Conservation (phyloP, 2,329 filamentous ascomycete genomes). For the Neonectria hederae region DNA sequence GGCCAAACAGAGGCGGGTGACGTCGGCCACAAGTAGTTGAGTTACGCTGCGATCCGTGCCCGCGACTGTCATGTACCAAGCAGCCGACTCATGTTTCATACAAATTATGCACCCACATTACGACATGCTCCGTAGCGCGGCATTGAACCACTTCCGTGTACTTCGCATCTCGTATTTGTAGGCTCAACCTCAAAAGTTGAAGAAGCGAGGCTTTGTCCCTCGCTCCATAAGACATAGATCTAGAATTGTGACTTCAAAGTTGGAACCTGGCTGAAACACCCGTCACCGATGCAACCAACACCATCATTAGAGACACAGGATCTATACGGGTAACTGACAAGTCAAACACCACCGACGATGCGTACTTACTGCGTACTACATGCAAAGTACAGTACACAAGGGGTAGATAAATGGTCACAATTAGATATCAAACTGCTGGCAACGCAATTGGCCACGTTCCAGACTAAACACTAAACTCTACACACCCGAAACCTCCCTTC, state of each 20-base stretch:
- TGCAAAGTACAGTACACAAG: not conserved
- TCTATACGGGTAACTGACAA: not conserved
- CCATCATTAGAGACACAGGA: slow-evolving; percentile 1
- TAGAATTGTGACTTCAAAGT: not conserved
- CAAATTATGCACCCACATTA: slow-evolving; percentile 17
- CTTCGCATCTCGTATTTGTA: not conserved
- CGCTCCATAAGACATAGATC: too few species aligned
- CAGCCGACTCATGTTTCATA: slow-evolving; percentile 24
- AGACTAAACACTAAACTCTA: slow-evolving; percentile 26
- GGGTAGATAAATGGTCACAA: slow-evolving; percentile 17
- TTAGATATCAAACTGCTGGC: slow-evolving; percentile 25
- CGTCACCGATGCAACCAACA: not conserved
- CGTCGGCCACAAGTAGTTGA: not conserved
- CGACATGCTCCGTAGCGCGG: not conserved
- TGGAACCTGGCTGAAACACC: not conserved
- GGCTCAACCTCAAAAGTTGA: not conserved
- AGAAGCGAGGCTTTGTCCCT: too few species aligned
- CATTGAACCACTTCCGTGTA: not conserved
- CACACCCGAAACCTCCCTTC: slow-evolving; percentile 4
- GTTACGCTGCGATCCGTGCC: slow-evolving; percentile 4
- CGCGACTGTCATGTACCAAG: slow-evolving; percentile 5
- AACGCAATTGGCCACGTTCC: slow-evolving; percentile 27
- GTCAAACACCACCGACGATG: not conserved
- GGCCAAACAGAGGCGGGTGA: not conserved
- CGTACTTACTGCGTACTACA: not conserved